These are phyloP conservation scores for Amylocarpus encephaloides DNA, from an alignment of 2,329 filamentous ascomycete genomes.

Conservation along the genomic window DNA sequence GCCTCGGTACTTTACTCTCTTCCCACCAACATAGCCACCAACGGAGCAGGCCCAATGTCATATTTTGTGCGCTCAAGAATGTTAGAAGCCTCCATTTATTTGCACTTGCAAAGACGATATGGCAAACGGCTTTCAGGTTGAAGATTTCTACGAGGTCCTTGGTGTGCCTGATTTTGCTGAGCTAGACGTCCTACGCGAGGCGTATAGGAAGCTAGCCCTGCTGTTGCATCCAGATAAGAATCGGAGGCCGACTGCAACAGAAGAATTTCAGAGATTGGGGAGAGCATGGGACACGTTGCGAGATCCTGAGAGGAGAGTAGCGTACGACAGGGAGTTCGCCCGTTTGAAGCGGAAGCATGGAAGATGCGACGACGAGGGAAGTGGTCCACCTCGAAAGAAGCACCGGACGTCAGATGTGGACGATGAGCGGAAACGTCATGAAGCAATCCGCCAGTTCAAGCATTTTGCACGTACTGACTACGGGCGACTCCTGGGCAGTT, in stretches of 20 bases:
- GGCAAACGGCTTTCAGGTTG: not conserved
- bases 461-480: too few species aligned
- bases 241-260: slow-evolving; percentile 7
- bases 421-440: too few species aligned
- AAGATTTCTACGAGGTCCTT: slow-evolving; percentile 21
- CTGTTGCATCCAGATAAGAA: slow-evolving; percentile 24
- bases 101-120: too few species aligned
- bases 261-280: slow-evolving; percentile 17
- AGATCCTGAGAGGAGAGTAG: slow-evolving; percentile 13
- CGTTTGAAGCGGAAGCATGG: slow-evolving; percentile 5
- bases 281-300: slow-evolving; percentile 22
- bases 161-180: slow-evolving; percentile 15
- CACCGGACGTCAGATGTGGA: not conserved
- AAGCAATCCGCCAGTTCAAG: too few species aligned
- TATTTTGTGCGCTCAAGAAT: too few species aligned
- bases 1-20: too few species aligned
- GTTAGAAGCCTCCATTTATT: too few species aligned
- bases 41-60: too few species aligned
- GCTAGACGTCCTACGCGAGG: slow-evolving; percentile 12
- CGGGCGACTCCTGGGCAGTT: too few species aligned
- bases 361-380: slow-evolving; percentile 3
- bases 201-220: slow-evolving; percentile 19
- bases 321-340: slow-evolving; percentile 18
- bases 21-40: too few species aligned
- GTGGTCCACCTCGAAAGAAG: slow-evolving; percentile 11